These are phyloP conservation scores for Geosiphon pyriformis DNA, from an alignment of 192 early-diverging fungal species.

Conservation along the genomic window DNA sequence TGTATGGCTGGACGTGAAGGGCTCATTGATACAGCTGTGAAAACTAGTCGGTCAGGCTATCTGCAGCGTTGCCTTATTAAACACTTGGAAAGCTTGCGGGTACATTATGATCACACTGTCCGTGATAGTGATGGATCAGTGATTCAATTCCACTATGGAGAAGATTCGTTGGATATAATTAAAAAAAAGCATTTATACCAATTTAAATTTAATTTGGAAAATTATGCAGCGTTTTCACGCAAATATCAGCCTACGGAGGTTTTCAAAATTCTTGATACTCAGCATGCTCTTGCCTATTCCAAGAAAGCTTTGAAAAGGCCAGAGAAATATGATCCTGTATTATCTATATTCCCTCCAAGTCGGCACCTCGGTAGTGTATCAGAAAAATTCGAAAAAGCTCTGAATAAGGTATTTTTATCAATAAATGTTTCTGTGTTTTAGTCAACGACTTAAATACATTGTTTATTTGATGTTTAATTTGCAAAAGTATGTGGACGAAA, in stretches of 20 bases:
- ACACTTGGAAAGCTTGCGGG: conserved; percentile 90
- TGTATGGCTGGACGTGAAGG: conserved; percentile 99
- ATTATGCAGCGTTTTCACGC: conserved; percentile 73
- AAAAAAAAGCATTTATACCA: conserved; percentile 87
- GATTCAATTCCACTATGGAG: conserved; percentile 98
- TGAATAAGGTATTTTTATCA: conserved; percentile 41
- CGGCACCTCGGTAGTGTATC: conserved; percentile 83
- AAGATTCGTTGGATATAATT: conserved; percentile 94
- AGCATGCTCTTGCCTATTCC: conserved; percentile 64
- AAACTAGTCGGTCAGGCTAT: conserved; percentile 98
- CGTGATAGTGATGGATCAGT: conserved; percentile 92
- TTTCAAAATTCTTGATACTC: conserved; percentile 60
- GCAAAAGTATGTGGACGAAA: not conserved
- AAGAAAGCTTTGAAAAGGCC: conserved; percentile 75
- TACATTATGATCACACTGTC: conserved; percentile 97
- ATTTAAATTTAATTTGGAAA: conserved; percentile 92
- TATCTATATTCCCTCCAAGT: conserved; percentile 76
- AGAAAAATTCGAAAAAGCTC: conserved; percentile 71
- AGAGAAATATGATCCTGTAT: conserved; percentile 68
- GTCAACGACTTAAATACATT: not conserved
- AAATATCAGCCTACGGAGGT: conserved; percentile 75
- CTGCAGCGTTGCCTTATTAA: conserved; percentile 99
- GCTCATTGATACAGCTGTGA: conserved; percentile 99
- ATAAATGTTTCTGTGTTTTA: not conserved
- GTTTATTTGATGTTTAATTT: not conserved